Percentiles rank a stretch among this genome's conserved stretches.
These are phyloP conservation scores for Coemansia sp. DNA, from an alignment of 192 early-diverging fungal species.

Conservation along the genomic window DNA sequence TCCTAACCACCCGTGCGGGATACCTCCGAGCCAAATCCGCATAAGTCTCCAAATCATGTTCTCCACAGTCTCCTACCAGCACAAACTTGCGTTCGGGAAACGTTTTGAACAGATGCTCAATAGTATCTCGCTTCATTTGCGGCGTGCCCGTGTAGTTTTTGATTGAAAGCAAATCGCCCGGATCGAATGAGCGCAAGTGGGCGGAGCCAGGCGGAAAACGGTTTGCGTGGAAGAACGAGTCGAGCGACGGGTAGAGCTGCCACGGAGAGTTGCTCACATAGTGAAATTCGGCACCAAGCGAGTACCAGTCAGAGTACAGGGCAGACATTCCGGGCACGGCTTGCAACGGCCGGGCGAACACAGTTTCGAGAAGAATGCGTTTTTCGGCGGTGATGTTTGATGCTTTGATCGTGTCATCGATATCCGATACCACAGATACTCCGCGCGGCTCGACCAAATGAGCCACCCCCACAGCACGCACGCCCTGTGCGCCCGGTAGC, in stretches of 20 bases:
- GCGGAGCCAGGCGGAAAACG: constrained; percentile 80
- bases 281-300: constrained; percentile 67
- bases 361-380: constrained; percentile 60
- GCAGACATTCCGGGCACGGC: constrained; percentile 80
- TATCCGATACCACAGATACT: constrained; percentile 77
- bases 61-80: constrained; percentile 88
- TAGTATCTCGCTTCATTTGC: constrained; percentile 59
- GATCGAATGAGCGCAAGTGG: constrained; percentile 66
- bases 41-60: constrained; percentile 85
- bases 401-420: constrained; percentile 93
- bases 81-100: constrained; percentile 85
- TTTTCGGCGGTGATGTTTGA: constrained; percentile 72
- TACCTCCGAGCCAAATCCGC: constrained; percentile 61
- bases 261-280: constrained; percentile 87
- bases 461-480: constrained; percentile 21
- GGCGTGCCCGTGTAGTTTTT: constrained; percentile 56
- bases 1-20: constrained; percentile 73
- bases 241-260: constrained; percentile 72
- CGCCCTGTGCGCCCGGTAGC: constrained; percentile 27
- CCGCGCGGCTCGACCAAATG: constrained; percentile 61
- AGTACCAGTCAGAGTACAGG: constrained; percentile 68
- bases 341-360: constrained; percentile 53
- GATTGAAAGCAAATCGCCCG: constrained; percentile 61
- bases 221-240: constrained; percentile 63
- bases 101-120: constrained; percentile 55